Evolutionary conservation across 495 filamentous ascomycete genomes (phyloP), one percentile per base, ranked within the genome.

Genomic region (Tuber melanosporum): DNA sequence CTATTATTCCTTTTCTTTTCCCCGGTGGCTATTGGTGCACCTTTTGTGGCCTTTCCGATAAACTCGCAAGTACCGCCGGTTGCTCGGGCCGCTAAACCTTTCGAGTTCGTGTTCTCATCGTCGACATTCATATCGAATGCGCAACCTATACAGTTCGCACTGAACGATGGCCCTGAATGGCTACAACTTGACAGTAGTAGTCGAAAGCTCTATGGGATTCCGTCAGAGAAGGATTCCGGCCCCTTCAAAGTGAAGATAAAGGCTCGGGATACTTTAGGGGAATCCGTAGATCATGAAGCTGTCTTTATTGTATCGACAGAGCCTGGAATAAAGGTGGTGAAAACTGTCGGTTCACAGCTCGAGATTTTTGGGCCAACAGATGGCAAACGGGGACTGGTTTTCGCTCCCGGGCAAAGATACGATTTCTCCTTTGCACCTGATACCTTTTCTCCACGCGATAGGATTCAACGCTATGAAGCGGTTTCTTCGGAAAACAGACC

Each of bases 401-500:
- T 81, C 66, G 71, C 66, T 43, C 79, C 80, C 72, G 79, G 73
- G 2, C 76, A 80, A 32, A 71, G 45, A 45, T 77, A 82, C n/a
- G 75, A 73, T 70, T 81, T 81, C 44, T 78, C 80, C 20, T 81
- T 81, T 75, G 49, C 76, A 39, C 42, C 71, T n/a, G 80, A 81
- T 19, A 81, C 80, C 9, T 81, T 82, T 47, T 46, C 74, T 45
- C 79, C 75, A 32, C 73, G 52, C 43, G 76, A 76, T 22, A 77
- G 44, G 66, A 69, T 79, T 22, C 81, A 75, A 74, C 66, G 73
- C 7, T 97, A 94, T 84, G 95, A 97, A 82, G 92, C 93, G 39
- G 90, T 91, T 17, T 91, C 92, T 52, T 85, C 83, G 4, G 90
- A 94, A 77, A 92, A 94, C 80, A 91, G 91, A 10, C 94, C 95